Conservation (phyloP, 2,329 filamentous ascomycete genomes). For the Cladosporium austrohemisphaericum region DNA sequence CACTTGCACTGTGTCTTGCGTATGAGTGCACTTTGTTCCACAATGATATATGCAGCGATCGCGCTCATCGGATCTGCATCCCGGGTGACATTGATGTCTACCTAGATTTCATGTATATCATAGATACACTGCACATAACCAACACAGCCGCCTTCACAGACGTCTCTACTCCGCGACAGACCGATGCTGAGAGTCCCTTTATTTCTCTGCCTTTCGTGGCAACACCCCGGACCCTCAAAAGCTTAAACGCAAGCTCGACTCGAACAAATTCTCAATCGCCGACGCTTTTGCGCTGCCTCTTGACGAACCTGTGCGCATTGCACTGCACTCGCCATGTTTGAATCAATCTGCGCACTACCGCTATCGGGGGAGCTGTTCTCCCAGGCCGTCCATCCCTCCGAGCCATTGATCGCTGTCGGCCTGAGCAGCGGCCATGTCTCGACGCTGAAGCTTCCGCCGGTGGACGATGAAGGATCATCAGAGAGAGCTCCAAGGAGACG, state of each 20-base stretch:
- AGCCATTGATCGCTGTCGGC: conserved; percentile 82
- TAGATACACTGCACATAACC: too few species aligned
- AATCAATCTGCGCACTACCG: conserved; percentile 86
- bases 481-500: conserved; percentile 29
- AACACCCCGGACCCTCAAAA: background rate
- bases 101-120: too few species aligned
- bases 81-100: too few species aligned
- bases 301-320: background rate
- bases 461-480: conserved; percentile 46
- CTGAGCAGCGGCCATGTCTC: conserved; percentile 82
- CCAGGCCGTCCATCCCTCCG: conserved; percentile 78
- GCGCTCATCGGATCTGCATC: too few species aligned
- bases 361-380: conserved; percentile 83
- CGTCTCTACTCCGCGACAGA: too few species aligned
- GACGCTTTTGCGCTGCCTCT: background rate
- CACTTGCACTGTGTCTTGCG: too few species aligned
- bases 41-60: too few species aligned
- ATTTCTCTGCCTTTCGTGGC: too few species aligned
- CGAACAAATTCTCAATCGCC: conserved; percentile 12
- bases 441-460: conserved; percentile 66
- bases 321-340: conserved; percentile 62
- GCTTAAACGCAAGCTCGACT: background rate
- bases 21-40: too few species aligned
- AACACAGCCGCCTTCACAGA: too few species aligned
- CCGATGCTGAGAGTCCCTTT: too few species aligned